Evolutionary conservation across 139 green algal species (phyloP).

Genomic region (Chlamydomonas eustigma): DNA sequence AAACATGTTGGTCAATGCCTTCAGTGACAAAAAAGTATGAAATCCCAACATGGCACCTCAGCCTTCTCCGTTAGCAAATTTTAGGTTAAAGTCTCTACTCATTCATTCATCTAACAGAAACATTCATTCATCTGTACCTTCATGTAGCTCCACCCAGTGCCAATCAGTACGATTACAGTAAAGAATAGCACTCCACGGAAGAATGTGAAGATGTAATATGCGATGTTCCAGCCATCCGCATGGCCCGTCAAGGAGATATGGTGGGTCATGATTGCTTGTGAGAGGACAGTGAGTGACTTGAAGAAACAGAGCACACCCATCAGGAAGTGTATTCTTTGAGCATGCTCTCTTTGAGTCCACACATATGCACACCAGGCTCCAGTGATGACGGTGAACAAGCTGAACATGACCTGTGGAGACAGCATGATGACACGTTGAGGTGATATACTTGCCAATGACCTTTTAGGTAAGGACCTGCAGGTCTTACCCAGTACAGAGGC

Average conservation of each 20-base stretch:
- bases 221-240: constrained; percentile 92
- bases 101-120: too few relatives aligned
- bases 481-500: constrained; percentile 77
- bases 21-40: too few relatives aligned
- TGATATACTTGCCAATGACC: background rate
- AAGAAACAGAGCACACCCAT: constrained; percentile 85
- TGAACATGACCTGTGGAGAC: constrained; percentile 71
- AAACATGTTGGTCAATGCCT: too few relatives aligned
- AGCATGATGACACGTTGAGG: background rate
- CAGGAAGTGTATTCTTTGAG: constrained; percentile 87
- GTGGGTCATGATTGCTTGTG: constrained; percentile 69
- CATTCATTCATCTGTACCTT: too few relatives aligned
- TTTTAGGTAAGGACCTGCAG: background rate
- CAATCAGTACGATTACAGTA: constrained; percentile 89
- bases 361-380: constrained; percentile 59
- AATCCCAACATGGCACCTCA: too few relatives aligned
- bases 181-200: constrained; percentile 91
- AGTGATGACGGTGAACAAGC: constrained; percentile 57
- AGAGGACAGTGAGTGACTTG: constrained; percentile 85
- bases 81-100: too few relatives aligned
- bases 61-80: too few relatives aligned
- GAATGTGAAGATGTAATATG: constrained; percentile 96
- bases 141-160: constrained; percentile 89
- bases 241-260: constrained; percentile 70
- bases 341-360: constrained; percentile 37